Conservation (phyloP, 23 red algal genomes). For the Gracilaria caudata region DNA sequence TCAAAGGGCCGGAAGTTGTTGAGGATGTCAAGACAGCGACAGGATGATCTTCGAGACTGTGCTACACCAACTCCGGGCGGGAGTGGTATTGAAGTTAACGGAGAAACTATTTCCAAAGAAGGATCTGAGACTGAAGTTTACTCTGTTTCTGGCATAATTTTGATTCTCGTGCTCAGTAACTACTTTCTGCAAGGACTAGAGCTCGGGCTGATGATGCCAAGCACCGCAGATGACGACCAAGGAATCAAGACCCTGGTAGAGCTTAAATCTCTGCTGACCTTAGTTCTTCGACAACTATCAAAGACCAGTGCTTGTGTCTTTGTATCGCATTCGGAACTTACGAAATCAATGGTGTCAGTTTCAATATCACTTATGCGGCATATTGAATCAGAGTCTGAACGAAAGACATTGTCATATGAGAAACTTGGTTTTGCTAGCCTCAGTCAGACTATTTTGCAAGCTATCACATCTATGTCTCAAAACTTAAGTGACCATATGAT, state of each 20-base stretch:
- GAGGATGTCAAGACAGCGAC: background rate
- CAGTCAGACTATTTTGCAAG: constrained; percentile 6
- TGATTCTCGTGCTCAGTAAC: constrained; percentile 32
- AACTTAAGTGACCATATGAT: background rate
- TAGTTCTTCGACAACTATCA: constrained; percentile 1
- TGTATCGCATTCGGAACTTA: background rate
- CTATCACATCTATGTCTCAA: background rate
- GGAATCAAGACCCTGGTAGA: background rate
- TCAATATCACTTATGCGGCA: background rate
- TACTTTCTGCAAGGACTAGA: constrained; percentile 40
- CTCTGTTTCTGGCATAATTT: constrained; percentile 3
- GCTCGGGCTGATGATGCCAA: constrained; percentile 13
- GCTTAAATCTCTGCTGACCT: constrained; percentile 6
- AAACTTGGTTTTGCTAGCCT: background rate
- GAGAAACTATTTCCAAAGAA: background rate
- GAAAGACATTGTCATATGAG: background rate
- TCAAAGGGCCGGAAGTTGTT: background rate
- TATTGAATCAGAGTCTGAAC: background rate
- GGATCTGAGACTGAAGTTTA: constrained; percentile 1
- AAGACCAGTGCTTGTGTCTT: background rate
- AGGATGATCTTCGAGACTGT: background rate
- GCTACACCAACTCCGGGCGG: background rate
- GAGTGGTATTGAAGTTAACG: background rate
- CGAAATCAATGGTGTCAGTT: constrained; percentile 7
- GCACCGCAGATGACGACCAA: background rate